Percentiles rank a stretch among this genome's conserved stretches.
Evolutionary conservation across 2,329 filamentous ascomycete species (phyloP).

Genomic region (Alternaria ethzedia): DNA sequence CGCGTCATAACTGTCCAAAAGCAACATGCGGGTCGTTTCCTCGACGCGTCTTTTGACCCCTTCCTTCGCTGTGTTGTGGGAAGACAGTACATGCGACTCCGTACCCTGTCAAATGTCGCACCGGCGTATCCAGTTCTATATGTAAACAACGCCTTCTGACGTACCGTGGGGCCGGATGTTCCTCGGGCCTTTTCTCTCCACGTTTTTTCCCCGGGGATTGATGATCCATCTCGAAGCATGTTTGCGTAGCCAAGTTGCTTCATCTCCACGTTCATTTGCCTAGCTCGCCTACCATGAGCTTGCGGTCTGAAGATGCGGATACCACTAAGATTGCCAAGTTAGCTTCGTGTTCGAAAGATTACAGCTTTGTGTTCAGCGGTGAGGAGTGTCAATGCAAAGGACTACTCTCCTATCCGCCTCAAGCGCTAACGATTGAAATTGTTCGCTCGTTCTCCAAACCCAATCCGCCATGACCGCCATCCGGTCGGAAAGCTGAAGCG

Average conservation of each 20-base stretch:
- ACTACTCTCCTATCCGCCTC: neutral
- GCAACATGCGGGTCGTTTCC: too few relatives aligned
- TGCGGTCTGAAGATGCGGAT: conserved; percentile 88
- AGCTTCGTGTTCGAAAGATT: conserved; percentile 21
- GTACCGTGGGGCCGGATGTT: conserved; percentile 25
- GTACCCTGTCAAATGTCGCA: conserved; percentile 37
- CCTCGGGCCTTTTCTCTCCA: conserved; percentile 28
- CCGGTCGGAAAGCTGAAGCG: neutral
- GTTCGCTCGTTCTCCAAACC: neutral
- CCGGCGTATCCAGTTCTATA: conserved; percentile 39
- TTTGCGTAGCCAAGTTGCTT: conserved; percentile 29
- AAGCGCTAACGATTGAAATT: neutral
- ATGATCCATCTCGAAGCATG: conserved; percentile 21
- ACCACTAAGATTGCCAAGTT: conserved; percentile 66
- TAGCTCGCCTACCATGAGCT: conserved; percentile 81
- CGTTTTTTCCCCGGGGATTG: conserved; percentile 10
- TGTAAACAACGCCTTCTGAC: conserved; percentile 31
- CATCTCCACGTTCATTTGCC: conserved; percentile 59
- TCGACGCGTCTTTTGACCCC: conserved; percentile 24
- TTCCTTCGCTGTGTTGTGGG: conserved; percentile 1
- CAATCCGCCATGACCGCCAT: neutral
- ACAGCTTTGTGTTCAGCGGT: neutral
- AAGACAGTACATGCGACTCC: conserved; percentile 15
- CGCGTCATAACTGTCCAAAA: neutral
- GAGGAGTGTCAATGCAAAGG: conserved; percentile 11